A percentile compares a stretch with the other conserved stretches of the same genome.
phyloP scores from a whole-genome alignment of 2,329 filamentous ascomycete genomes.

The Leptosphaerulina australis region DNA sequence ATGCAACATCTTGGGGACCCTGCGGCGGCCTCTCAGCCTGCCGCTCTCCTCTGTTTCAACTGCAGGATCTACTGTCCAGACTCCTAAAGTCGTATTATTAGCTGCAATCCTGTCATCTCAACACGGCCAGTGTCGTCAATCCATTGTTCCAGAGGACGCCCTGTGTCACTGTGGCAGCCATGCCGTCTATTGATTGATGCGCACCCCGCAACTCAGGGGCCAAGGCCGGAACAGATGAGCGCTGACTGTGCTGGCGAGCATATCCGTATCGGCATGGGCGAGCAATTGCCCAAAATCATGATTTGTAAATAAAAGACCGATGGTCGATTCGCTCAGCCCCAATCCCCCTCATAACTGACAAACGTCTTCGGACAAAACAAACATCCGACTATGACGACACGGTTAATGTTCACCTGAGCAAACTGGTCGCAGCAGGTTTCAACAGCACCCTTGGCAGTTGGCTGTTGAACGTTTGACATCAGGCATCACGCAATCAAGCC shows the following conservation, averaged over 20 bases:
- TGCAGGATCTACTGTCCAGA: slow-evolving; percentile 37
- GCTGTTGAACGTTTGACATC: neutral
- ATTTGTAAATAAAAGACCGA: slow-evolving; percentile 15
- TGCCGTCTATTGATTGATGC: slow-evolving; percentile 20
- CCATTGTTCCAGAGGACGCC: slow-evolving; percentile 23
- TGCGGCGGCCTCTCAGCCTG: slow-evolving; percentile 41
- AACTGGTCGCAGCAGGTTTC: neutral
- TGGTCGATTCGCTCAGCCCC: slow-evolving; percentile 1
- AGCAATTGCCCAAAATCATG: slow-evolving; percentile 3
- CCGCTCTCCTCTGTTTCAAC: slow-evolving; percentile 25
- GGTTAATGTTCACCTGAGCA: slow-evolving; percentile 14
- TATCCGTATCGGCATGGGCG: slow-evolving; percentile 8
- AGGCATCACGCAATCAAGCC: slow-evolving; percentile 14
- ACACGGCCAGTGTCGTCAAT: slow-evolving; percentile 23
- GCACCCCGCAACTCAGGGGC: slow-evolving; percentile 15
- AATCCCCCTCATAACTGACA: neutral
- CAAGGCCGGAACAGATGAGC: slow-evolving; percentile 5
- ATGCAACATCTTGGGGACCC: slow-evolving; percentile 34
- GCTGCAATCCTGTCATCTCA: slow-evolving; percentile 34
- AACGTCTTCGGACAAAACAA: slow-evolving; percentile 17
- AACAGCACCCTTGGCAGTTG: slow-evolving; percentile 4
- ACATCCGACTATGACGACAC: slow-evolving; percentile 22
- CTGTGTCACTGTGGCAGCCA: slow-evolving; percentile 18
- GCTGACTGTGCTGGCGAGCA: slow-evolving; percentile 18
- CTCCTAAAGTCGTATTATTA: slow-evolving; percentile 30